A percentile compares a stretch with the other conserved stretches of the same genome.
These are phyloP conservation scores for Trichoderma parareesei DNA, from an alignment of 495 filamentous ascomycete genomes.

Conservation along the genomic window DNA sequence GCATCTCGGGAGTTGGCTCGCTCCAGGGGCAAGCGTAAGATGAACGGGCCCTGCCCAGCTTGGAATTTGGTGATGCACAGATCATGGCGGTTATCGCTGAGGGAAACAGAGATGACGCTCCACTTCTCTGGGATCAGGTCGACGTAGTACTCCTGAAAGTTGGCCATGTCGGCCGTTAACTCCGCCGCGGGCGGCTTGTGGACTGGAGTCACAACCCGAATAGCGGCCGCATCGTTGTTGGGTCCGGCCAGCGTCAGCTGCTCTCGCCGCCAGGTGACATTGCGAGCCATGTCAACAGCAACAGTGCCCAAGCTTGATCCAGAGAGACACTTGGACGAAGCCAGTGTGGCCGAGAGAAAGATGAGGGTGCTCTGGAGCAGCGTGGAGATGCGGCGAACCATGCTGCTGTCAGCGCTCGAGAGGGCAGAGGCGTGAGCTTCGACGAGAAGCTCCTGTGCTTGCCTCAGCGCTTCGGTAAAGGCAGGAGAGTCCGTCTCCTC, in stretches of 20 bases:
- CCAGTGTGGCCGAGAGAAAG: slow-evolving; percentile 51
- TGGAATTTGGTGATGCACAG: slow-evolving; percentile 75
- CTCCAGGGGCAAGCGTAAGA: slow-evolving; percentile 74
- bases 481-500: slow-evolving; percentile 24
- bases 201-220: background rate
- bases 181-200: background rate
- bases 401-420: slow-evolving; percentile 32
- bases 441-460: slow-evolving; percentile 52
- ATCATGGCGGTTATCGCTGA: slow-evolving; percentile 72
- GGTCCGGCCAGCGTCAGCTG: slow-evolving; percentile 25
- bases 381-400: slow-evolving; percentile 50
- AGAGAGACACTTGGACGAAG: slow-evolving; percentile 20
- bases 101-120: slow-evolving; percentile 76
- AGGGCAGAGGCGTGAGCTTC: slow-evolving; percentile 48
- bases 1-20: slow-evolving; percentile 72
- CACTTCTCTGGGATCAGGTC: slow-evolving; percentile 76
- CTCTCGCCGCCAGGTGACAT: slow-evolving; percentile 50
- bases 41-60: slow-evolving; percentile 64
- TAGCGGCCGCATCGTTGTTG: background rate
- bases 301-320: background rate
- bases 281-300: slow-evolving; percentile 54
- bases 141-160: slow-evolving; percentile 61
- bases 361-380: slow-evolving; percentile 55
- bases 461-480: slow-evolving; percentile 50
- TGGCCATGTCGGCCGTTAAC: slow-evolving; percentile 35